phyloP scores from a whole-genome alignment of 441 rosid genomes.

The Populus tomentosa region DNA sequence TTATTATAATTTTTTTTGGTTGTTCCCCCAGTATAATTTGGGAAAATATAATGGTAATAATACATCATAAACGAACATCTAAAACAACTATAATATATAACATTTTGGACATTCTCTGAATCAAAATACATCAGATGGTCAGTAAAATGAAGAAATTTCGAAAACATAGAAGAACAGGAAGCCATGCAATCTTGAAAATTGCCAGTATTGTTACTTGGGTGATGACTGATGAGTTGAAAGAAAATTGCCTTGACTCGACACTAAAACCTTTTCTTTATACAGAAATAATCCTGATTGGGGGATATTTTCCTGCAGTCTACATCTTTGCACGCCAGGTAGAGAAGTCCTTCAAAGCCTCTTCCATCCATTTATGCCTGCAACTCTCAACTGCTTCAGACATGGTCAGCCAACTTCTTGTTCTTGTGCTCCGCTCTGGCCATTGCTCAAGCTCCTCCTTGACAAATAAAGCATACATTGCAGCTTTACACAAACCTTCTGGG shows the following conservation, averaged over 20 bases:
- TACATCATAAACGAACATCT: not conserved
- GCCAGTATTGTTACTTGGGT: not conserved
- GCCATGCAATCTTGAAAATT: constrained; percentile 14
- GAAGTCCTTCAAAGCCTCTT: constrained; percentile 62
- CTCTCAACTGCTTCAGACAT: constrained; percentile 54
- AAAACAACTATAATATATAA: not conserved
- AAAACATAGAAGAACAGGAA: not conserved
- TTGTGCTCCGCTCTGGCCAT: constrained; percentile 80
- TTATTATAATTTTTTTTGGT: no score
- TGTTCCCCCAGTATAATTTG: not conserved
- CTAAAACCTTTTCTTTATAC: constrained; percentile 12
- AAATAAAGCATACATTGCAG: constrained; percentile 73
- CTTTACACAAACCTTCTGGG: constrained; percentile 86
- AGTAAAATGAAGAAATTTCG: not conserved
- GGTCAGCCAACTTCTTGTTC: constrained; percentile 71
- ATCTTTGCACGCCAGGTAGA: constrained; percentile 51
- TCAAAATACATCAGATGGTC: constrained; percentile 17
- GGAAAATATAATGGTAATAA: not conserved
- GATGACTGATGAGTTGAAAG: not conserved
- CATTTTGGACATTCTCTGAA: not conserved
- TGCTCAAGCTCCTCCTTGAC: constrained; percentile 74
- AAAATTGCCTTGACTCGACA: not conserved
- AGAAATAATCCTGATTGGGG: constrained; percentile 20
- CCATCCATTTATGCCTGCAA: constrained; percentile 95
- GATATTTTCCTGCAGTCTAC: constrained; percentile 21